Conservation (phyloP, 805 yeast species). For the Cyberlindnera samutprakarnensis region DNA sequence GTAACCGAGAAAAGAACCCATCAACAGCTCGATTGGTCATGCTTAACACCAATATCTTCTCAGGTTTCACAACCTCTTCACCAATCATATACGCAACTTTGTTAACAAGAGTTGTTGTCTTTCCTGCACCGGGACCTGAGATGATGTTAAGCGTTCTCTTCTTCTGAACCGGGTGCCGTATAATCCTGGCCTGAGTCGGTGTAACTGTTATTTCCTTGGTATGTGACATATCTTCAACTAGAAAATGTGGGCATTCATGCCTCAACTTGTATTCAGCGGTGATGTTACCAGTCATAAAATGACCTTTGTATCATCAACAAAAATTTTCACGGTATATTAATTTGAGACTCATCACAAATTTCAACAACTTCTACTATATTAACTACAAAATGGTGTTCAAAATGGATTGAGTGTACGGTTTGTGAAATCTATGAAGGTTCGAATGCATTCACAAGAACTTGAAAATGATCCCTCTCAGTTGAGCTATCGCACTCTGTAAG, state of each 20-base stretch:
- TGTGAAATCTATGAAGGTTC: slow-evolving; percentile 3
- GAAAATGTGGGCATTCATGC: too few relatives aligned
- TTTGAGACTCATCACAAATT: background rate
- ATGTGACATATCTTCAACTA: background rate
- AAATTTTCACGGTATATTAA: background rate
- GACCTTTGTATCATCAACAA: background rate
- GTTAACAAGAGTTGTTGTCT: slow-evolving; percentile 50
- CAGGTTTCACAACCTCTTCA: slow-evolving; percentile 33
- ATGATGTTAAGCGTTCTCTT: slow-evolving; percentile 39
- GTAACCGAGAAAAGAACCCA: slow-evolving; percentile 29
- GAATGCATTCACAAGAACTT: slow-evolving; percentile 36
- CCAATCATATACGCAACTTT: slow-evolving; percentile 42
- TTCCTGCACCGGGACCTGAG: slow-evolving; percentile 76
- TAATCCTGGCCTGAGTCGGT: slow-evolving; percentile 37
- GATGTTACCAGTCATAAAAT: too few relatives aligned
- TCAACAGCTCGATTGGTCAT: slow-evolving; percentile 66
- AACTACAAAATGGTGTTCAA: too few relatives aligned
- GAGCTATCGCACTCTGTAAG: slow-evolving; percentile 32
- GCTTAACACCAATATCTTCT: slow-evolving; percentile 52
- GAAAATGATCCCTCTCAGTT: slow-evolving; percentile 38
- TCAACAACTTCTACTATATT: background rate
- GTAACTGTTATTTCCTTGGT: slow-evolving; percentile 26
- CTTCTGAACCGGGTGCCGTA: slow-evolving; percentile 32
- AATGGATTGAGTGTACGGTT: too few relatives aligned
- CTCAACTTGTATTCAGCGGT: too few relatives aligned